Evolutionary conservation across 371 early-diverging fungal genomes (phyloP).

Genomic region (Funneliformis caledonium): DNA sequence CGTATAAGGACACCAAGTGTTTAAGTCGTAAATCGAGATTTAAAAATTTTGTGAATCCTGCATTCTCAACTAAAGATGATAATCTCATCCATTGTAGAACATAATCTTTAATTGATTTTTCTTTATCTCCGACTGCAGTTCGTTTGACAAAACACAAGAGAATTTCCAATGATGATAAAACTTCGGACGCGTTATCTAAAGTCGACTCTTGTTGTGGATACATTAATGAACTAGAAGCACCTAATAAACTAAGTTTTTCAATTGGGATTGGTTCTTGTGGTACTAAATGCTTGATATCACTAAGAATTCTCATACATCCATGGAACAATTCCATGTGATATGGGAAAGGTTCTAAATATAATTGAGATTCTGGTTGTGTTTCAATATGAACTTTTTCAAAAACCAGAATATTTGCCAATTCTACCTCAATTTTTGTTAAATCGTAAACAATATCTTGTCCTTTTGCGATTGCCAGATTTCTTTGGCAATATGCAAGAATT

Average conservation of each 20-base stretch:
- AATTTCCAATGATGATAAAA: constrained; percentile 39
- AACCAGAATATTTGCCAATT: constrained; percentile 33
- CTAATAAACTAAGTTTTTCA: constrained; percentile 6
- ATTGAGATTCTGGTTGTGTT: constrained; percentile 17
- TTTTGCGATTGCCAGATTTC: constrained; percentile 33
- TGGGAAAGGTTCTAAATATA: constrained; percentile 37
- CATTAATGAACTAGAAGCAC: background rate
- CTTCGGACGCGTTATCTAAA: constrained; percentile 32
- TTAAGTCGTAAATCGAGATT: constrained; percentile 8
- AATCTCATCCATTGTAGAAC: constrained; percentile 34
- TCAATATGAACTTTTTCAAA: constrained; percentile 37
- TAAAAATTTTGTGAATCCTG: background rate
- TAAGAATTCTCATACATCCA: constrained; percentile 25
- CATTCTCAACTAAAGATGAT: background rate
- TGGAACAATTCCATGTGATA: constrained; percentile 41
- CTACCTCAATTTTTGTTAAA: constrained; percentile 34
- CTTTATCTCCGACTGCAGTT: constrained; percentile 12
- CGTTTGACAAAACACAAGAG: constrained; percentile 38
- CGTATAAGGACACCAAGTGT: constrained; percentile 32
- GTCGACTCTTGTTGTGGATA: background rate
- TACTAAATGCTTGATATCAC: constrained; percentile 29
- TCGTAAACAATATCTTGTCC: constrained; percentile 41
- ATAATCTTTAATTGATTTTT: constrained; percentile 25
- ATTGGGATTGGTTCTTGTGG: constrained; percentile 38
- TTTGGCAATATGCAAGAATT: constrained; percentile 34